Conservation (phyloP, 2,329 filamentous ascomycete genomes). For the Diplocarpon mali region DNA sequence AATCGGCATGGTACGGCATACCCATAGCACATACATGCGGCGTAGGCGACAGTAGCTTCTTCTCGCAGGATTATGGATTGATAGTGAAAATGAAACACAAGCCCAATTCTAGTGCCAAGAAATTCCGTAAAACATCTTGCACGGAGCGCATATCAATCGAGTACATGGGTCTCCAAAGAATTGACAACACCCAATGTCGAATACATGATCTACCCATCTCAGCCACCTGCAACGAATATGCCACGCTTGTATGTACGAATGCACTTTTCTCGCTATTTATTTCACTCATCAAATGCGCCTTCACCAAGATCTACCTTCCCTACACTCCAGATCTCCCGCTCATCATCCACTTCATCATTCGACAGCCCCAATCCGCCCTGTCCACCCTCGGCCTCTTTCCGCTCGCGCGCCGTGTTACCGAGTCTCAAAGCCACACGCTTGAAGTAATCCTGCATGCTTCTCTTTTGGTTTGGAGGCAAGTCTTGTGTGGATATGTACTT, state of each 20-base stretch:
- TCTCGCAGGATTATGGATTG: too few species aligned
- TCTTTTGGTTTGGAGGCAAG: slow-evolving; percentile 61
- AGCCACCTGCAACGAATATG: background rate
- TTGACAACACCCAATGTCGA: too few species aligned
- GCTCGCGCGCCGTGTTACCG: slow-evolving; percentile 77
- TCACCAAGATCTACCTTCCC: slow-evolving; percentile 78
- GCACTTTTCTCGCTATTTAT: slow-evolving; percentile 6
- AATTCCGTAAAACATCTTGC: too few species aligned
- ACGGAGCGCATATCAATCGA: too few species aligned
- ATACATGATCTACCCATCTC: background rate
- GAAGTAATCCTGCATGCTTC: slow-evolving; percentile 95
- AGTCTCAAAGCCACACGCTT: slow-evolving; percentile 80
- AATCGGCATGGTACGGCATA: too few species aligned
- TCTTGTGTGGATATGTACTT: slow-evolving; percentile 70
- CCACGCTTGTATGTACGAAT: background rate
- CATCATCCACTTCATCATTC: slow-evolving; percentile 87
- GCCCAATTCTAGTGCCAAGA: too few species aligned
- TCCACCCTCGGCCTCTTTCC: slow-evolving; percentile 84
- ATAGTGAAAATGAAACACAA: too few species aligned
- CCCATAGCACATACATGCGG: too few species aligned
- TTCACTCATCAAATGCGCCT: slow-evolving; percentile 25
- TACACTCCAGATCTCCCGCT: slow-evolving; percentile 91
- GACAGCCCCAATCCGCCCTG: slow-evolving; percentile 74
- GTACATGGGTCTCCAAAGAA: too few species aligned
- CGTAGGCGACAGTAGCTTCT: too few species aligned